These are phyloP conservation scores for Phaffia australis DNA, from an alignment of 768 basidiomycete species.

Conservation along the genomic window DNA sequence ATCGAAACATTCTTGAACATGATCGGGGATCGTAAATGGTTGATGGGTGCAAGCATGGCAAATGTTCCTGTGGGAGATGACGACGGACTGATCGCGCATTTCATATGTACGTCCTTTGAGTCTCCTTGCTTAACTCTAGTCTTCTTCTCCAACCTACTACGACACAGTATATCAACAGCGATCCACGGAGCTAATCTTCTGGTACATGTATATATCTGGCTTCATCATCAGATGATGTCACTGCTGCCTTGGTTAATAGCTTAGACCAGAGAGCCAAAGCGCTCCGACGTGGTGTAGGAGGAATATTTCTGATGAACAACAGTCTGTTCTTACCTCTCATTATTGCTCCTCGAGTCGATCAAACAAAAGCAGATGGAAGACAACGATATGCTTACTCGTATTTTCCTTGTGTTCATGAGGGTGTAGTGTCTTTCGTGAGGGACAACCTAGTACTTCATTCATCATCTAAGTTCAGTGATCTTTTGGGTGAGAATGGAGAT, in stretches of 20 bases:
- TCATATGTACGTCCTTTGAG: conserved; percentile 12
- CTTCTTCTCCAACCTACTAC: background rate
- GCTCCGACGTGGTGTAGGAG: conserved; percentile 12
- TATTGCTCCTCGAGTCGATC: background rate
- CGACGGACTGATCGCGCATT: conserved; percentile 21
- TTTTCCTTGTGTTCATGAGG: background rate
- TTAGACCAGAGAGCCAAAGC: conserved; percentile 10
- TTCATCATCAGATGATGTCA: conserved; percentile 11
- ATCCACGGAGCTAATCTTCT: background rate
- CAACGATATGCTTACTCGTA: background rate
- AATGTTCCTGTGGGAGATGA: background rate
- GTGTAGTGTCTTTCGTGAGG: conserved; percentile 15
- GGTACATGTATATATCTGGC: too few relatives aligned
- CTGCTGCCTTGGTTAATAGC: conserved; percentile 1
- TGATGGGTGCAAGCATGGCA: conserved; percentile 16
- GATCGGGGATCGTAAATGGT: conserved; percentile 25
- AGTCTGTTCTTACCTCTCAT: conserved; percentile 1
- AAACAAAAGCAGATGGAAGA: background rate
- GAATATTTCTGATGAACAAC: conserved; percentile 22
- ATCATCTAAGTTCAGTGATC: conserved; percentile 9
- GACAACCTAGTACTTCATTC: conserved; percentile 11
- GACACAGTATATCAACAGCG: background rate
- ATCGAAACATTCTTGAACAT: conserved; percentile 13
- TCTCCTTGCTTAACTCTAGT: background rate
- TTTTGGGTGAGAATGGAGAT: conserved; percentile 8